phyloP scores from a whole-genome alignment of 2,329 filamentous ascomycete species.

The Penicillium oxalicum region DNA sequence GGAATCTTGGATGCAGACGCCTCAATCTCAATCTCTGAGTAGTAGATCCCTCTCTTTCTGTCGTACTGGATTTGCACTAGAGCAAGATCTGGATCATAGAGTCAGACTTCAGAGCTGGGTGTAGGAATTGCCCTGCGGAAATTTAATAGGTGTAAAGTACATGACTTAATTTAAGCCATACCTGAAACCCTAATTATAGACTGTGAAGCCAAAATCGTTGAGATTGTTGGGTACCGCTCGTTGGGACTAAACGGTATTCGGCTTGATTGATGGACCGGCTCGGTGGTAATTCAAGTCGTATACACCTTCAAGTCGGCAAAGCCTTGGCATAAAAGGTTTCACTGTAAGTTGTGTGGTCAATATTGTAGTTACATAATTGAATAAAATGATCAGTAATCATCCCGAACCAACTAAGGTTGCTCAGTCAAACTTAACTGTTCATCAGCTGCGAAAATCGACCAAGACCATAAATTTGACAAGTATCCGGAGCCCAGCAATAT shows the following conservation, averaged over 20 bases:
- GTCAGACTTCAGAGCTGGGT: background rate
- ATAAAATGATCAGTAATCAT: too few relatives aligned
- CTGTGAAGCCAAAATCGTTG: conserved; percentile 1
- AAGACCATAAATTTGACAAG: too few relatives aligned
- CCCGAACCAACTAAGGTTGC: too few relatives aligned
- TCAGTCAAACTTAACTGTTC: too few relatives aligned
- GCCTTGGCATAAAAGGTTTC: too few relatives aligned
- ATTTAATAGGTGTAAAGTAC: background rate
- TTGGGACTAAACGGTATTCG: background rate
- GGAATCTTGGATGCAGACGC: background rate
- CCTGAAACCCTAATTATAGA: background rate
- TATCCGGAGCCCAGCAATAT: too few relatives aligned
- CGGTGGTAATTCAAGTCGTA: too few relatives aligned
- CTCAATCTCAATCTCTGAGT: background rate
- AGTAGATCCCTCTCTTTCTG: background rate
- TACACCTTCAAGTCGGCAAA: too few relatives aligned
- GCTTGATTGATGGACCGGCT: background rate
- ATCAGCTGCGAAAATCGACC: too few relatives aligned
- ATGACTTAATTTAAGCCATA: background rate
- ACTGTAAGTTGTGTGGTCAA: too few relatives aligned
- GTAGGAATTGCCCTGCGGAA: background rate
- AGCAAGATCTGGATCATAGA: background rate
- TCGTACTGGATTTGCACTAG: background rate
- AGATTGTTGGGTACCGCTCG: background rate
- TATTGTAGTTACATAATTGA: too few relatives aligned